phyloP scores from a whole-genome alignment of 805 yeast species.

The Metschnikowia rubicola region DNA sequence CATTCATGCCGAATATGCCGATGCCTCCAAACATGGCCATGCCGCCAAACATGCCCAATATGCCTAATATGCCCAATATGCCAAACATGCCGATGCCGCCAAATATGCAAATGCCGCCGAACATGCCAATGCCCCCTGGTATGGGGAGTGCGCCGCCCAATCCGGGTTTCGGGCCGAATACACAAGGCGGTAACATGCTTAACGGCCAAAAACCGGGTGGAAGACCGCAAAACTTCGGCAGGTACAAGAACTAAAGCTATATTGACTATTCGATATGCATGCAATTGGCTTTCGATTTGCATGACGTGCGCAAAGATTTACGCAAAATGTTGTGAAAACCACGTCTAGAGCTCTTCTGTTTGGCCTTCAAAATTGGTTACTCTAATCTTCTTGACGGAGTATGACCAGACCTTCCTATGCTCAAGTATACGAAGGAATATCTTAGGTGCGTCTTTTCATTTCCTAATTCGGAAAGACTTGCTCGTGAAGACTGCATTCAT shows the following conservation, averaged over 20 bases:
- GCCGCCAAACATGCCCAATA: conserved; percentile 25
- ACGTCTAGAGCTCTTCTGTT: too few relatives aligned
- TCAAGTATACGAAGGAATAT: too few relatives aligned
- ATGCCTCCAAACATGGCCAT: conserved; percentile 23
- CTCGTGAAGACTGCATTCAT: too few relatives aligned
- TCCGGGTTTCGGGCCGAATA: not conserved
- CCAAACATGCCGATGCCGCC: conserved; percentile 18
- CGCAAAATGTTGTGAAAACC: too few relatives aligned
- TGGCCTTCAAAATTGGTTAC: too few relatives aligned
- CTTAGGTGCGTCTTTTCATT: too few relatives aligned
- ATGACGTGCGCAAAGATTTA: too few relatives aligned
- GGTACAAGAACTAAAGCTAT: conserved; percentile 2
- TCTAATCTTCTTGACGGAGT: too few relatives aligned
- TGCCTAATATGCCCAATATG: conserved; percentile 22
- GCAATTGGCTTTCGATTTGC: not conserved
- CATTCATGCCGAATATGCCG: conserved; percentile 25
- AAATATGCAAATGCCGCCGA: conserved; percentile 23
- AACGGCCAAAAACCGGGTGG: conserved; percentile 1
- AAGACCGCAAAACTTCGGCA: conserved; percentile 1
- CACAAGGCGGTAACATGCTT: not conserved
- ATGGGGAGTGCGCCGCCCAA: conserved; percentile 1
- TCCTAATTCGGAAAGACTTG: too few relatives aligned
- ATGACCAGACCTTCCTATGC: too few relatives aligned
- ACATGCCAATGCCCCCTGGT: conserved; percentile 15
- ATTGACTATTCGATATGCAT: not conserved